phyloP scores from a whole-genome alignment of 2,329 filamentous ascomycete species.

The Microdochium paspali region DNA sequence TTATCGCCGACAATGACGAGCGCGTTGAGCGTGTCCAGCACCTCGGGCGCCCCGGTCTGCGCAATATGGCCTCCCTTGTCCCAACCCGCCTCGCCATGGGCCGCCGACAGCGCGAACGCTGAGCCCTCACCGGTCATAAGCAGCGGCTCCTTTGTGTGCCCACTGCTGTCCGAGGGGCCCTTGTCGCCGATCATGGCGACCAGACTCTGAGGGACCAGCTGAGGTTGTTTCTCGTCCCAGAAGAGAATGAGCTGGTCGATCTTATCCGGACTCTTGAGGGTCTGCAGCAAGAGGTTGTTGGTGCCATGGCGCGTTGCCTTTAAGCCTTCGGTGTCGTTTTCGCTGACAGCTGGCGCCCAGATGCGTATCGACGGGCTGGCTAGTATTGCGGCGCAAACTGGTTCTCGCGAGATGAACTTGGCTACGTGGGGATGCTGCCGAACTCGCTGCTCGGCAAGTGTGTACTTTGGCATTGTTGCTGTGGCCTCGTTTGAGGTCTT shows the following conservation, averaged over 20 bases:
- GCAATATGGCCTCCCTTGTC: too few relatives aligned
- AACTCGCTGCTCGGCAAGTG: background rate
- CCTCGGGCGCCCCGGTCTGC: background rate
- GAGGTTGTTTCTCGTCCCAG: background rate
- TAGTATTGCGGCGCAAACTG: background rate
- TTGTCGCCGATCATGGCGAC: background rate
- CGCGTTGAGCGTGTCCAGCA: background rate
- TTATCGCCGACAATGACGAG: background rate
- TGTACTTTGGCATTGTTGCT: background rate
- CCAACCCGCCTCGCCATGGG: background rate
- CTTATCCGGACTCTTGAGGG: background rate
- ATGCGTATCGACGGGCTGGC: background rate
- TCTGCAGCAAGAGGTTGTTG: background rate
- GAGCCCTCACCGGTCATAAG: background rate
- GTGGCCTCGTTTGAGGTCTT: background rate
- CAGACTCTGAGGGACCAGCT: background rate
- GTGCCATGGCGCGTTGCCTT: background rate
- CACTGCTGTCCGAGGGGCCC: background rate
- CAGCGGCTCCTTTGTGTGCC: background rate
- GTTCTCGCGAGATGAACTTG: background rate
- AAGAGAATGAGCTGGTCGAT: background rate
- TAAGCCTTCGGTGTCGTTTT: background rate
- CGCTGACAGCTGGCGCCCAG: background rate
- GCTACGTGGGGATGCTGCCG: background rate
- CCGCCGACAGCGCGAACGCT: background rate